Evolutionary conservation across 2,329 filamentous ascomycete species (phyloP).

Genomic region (Xenoacremonium recifei): DNA sequence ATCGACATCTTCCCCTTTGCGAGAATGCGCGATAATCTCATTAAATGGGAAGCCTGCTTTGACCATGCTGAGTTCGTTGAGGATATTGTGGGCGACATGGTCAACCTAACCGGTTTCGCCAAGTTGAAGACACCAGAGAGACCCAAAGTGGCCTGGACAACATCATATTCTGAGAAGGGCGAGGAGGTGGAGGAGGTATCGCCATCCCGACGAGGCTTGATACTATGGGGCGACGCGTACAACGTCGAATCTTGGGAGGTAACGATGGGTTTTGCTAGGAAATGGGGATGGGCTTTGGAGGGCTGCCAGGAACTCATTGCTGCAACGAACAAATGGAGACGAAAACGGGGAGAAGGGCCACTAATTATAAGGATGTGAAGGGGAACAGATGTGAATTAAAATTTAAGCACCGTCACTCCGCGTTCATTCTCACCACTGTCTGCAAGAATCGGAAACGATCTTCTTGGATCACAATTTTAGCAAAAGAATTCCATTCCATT

Average conservation of each 20-base stretch:
- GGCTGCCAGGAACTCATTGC: constrained; percentile 4
- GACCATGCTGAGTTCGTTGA: constrained; percentile 1
- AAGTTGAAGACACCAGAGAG: not conserved
- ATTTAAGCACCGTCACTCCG: no score
- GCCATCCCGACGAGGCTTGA: not conserved
- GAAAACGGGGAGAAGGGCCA: constrained; percentile 3
- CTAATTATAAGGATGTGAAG: no score
- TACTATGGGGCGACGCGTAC: constrained; percentile 9
- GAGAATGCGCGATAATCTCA: constrained; percentile 2
- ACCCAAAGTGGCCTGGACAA: not conserved
- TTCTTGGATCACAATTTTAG: no score
- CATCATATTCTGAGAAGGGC: not conserved
- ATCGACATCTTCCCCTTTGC: constrained; percentile 2
- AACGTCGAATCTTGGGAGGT: constrained; percentile 3
- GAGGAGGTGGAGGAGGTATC: constrained; percentile 1
- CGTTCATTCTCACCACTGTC: no score
- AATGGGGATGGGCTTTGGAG: constrained; percentile 8
- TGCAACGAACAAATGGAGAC: constrained; percentile 6
- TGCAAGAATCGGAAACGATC: no score
- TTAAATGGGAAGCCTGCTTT: not conserved
- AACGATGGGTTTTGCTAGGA: constrained; percentile 1
- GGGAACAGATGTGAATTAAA: no score
- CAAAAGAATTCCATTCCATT: no score
- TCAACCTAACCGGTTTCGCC: not conserved
- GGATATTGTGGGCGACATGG: constrained; percentile 1